A percentile compares a stretch with the other conserved stretches of the same genome.
Evolutionary conservation across 805 yeast species (phyloP).

Genomic region (Candida germanica): DNA sequence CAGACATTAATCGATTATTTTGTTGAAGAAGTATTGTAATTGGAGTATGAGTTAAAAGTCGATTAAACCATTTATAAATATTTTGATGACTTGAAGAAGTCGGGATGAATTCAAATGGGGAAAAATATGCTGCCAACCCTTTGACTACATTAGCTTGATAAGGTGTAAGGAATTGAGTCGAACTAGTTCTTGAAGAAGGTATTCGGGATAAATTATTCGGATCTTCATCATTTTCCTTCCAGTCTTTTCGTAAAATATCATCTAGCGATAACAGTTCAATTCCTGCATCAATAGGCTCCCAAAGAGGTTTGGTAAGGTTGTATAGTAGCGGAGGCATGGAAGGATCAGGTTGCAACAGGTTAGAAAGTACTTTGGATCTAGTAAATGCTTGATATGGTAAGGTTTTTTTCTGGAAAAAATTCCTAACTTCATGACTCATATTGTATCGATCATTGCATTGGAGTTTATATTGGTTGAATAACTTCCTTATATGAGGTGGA

Average conservation of each 20-base stretch:
- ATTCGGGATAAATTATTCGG: constrained; percentile 4
- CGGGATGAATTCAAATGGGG: constrained; percentile 14
- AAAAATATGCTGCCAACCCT: constrained; percentile 23
- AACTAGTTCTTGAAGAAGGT: background rate
- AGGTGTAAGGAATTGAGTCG: constrained; percentile 13
- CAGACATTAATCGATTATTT: constrained; percentile 25
- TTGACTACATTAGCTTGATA: constrained; percentile 23
- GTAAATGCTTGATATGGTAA: too few relatives aligned
- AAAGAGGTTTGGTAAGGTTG: too few relatives aligned
- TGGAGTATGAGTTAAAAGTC: constrained; percentile 28
- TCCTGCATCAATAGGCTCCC: too few relatives aligned
- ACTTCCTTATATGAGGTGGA: constrained; percentile 7
- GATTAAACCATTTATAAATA: constrained; percentile 28
- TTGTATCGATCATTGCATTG: too few relatives aligned
- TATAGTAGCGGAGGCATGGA: too few relatives aligned
- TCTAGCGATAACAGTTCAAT: too few relatives aligned
- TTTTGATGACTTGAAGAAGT: constrained; percentile 9
- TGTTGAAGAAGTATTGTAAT: constrained; percentile 27
- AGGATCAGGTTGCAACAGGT: too few relatives aligned
- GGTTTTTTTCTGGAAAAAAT: too few relatives aligned
- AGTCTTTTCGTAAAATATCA: too few relatives aligned
- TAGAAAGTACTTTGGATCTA: too few relatives aligned
- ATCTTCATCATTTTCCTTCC: too few relatives aligned
- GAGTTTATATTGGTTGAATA: background rate
- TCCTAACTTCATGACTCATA: too few relatives aligned